phyloP scores from a whole-genome alignment of 1,284 basidiomycete species.

The Vanrija pseudolonga region DNA sequence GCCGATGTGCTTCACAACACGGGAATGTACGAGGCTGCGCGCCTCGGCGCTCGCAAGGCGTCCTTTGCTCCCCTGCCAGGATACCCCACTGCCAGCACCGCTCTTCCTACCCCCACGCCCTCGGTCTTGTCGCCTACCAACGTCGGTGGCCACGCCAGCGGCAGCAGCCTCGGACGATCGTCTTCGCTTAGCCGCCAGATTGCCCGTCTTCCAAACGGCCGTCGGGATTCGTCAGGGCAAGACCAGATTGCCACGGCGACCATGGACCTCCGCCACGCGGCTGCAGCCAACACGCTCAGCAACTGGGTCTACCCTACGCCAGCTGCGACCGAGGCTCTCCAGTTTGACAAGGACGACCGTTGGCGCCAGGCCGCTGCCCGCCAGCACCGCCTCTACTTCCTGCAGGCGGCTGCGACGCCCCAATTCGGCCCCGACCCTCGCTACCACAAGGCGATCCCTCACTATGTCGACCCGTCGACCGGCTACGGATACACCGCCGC shows the following conservation, averaged over 20 bases:
- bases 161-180: conserved; percentile 19
- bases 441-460: conserved; percentile 42
- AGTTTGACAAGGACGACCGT: conserved; percentile 11
- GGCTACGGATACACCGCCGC: conserved; percentile 3
- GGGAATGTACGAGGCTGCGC: conserved; percentile 19
- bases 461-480: conserved; percentile 21
- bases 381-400: conserved; percentile 40
- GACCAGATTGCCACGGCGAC: conserved; percentile 10
- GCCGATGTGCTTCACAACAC: conserved; percentile 14
- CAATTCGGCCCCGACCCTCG: conserved; percentile 39
- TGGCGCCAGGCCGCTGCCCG: conserved; percentile 5
- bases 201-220: conserved; percentile 22
- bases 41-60: conserved; percentile 15
- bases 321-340: not conserved
- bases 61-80: conserved; percentile 6
- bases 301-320: not conserved
- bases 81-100: conserved; percentile 3
- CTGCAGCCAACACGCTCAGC: conserved; percentile 16
- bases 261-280: conserved; percentile 24
- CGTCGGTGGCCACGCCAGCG: not conserved
- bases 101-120: conserved; percentile 9
- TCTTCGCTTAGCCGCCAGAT: conserved; percentile 38
- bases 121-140: conserved; percentile 1
- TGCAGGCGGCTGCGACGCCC: conserved; percentile 39
- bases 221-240: conserved; percentile 32